These are phyloP conservation scores for Elongisporangium prolatum DNA, from an alignment of 352 stramenopile genomes.

Conservation along the genomic window DNA sequence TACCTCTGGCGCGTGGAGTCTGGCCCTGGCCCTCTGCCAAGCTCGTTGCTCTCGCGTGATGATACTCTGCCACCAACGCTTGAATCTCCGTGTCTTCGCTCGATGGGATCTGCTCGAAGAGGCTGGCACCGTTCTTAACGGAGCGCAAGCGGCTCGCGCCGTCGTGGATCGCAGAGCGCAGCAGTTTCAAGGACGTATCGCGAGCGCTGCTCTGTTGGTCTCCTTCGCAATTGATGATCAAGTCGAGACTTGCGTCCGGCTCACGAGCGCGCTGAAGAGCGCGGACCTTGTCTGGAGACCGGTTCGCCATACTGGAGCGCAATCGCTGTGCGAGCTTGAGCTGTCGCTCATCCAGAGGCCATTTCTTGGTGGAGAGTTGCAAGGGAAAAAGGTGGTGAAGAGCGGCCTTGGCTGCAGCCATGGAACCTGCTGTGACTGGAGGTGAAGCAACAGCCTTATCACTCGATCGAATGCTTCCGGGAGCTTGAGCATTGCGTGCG, in stretches of 20 bases:
- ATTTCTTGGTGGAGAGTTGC: constrained; percentile 25
- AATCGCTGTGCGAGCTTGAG: constrained; percentile 44
- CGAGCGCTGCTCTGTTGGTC: constrained; percentile 9
- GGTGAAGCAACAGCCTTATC: neutral
- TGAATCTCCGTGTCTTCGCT: constrained; percentile 27
- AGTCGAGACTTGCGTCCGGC: neutral
- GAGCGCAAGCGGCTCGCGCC: constrained; percentile 38
- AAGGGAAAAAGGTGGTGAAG: constrained; percentile 33
- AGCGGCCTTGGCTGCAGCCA: constrained; percentile 2
- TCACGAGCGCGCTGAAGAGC: constrained; percentile 10
- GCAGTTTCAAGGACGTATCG: constrained; percentile 39
- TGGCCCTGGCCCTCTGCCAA: neutral
- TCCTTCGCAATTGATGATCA: neutral
- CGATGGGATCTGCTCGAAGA: constrained; percentile 30
- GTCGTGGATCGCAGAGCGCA: constrained; percentile 50
- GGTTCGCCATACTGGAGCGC: constrained; percentile 39
- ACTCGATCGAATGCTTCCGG: neutral
- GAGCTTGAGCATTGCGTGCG: constrained; percentile 3
- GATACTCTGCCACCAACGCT: constrained; percentile 28
- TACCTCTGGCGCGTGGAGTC: neutral
- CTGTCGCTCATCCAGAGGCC: constrained; percentile 38
- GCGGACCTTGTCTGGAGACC: constrained; percentile 39
- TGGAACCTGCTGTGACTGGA: constrained; percentile 1
- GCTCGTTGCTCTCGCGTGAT: constrained; percentile 10
- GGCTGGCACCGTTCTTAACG: constrained; percentile 40